phyloP scores from a whole-genome alignment of 78 protist genomes.

The Dictyostelium firmibasis region DNA sequence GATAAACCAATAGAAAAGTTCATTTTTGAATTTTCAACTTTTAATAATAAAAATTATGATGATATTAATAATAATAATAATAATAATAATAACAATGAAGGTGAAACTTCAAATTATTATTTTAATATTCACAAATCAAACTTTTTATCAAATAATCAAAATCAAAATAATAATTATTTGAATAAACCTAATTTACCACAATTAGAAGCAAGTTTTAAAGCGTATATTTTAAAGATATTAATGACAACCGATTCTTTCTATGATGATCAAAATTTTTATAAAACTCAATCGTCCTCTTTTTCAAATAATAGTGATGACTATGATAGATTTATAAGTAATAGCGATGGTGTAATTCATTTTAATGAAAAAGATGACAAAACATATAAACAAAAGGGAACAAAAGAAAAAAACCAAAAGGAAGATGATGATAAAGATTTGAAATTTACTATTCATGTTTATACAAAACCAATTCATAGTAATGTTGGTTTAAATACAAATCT shows the following conservation, averaged over 20 bases:
- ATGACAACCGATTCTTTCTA: not conserved
- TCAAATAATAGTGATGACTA: not conserved
- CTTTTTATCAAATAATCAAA: not conserved
- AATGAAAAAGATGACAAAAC: not conserved
- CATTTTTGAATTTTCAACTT: not conserved
- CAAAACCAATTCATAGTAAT: not conserved
- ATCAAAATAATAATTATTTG: not conserved
- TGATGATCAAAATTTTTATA: not conserved
- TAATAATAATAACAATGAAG: not conserved
- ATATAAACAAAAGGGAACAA: not conserved
- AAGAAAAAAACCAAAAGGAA: not conserved
- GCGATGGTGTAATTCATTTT: not conserved
- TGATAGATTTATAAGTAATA: not conserved
- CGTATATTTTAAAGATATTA: not conserved
- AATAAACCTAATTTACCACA: not conserved
- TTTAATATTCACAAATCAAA: not conserved
- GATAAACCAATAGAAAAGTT: constrained; percentile 56
- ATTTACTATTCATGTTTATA: constrained; percentile 32
- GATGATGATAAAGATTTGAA: not conserved
- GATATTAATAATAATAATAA: not conserved
- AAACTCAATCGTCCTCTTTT: not conserved
- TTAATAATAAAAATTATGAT: not conserved
- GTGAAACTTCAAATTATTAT: not conserved
- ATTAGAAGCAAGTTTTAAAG: constrained; percentile 1
- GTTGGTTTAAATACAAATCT: not conserved